phyloP scores from a whole-genome alignment of 805 yeast species.

The Osmozyma mogii region DNA sequence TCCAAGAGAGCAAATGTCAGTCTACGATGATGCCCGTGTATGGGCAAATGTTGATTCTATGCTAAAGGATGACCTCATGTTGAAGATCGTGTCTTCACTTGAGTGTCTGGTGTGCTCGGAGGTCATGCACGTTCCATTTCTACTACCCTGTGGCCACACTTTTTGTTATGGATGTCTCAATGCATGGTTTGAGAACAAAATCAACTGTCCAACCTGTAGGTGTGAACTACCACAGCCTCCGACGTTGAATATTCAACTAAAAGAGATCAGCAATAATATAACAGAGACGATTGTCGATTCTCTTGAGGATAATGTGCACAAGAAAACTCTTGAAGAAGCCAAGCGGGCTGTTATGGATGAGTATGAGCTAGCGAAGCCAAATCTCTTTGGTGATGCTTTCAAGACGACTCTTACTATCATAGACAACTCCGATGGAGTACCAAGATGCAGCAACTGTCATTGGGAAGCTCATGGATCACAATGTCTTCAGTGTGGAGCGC shows the following conservation, averaged over 20 bases:
- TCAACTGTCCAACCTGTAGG: constrained; percentile 68
- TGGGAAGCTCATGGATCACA: constrained; percentile 67
- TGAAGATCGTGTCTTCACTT: constrained; percentile 19
- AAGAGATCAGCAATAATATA: constrained; percentile 33
- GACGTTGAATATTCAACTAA: constrained; percentile 42
- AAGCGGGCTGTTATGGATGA: constrained; percentile 20
- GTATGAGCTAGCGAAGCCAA: too few relatives aligned
- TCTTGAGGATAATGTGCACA: constrained; percentile 19
- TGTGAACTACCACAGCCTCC: constrained; percentile 42
- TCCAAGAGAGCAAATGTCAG: too few relatives aligned
- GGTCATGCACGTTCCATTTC: constrained; percentile 56
- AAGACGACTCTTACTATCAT: constrained; percentile 44
- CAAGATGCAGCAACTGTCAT: constrained; percentile 67
- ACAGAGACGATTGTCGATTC: constrained; percentile 32
- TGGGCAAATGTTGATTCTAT: constrained; percentile 10
- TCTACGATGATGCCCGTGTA: constrained; percentile 9
- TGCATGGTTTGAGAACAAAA: constrained; percentile 51
- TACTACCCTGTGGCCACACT: constrained; percentile 64
- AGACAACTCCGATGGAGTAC: constrained; percentile 64
- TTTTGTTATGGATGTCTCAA: constrained; percentile 61
- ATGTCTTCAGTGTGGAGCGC: constrained; percentile 63
- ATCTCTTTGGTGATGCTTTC: constrained; percentile 44
- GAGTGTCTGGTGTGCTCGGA: constrained; percentile 68
- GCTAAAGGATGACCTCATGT: constrained; percentile 17
- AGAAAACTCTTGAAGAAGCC: constrained; percentile 15